Evolutionary conservation across 2,329 filamentous ascomycete genomes (phyloP).

Genomic region (Pseudocercospora cruenta): DNA sequence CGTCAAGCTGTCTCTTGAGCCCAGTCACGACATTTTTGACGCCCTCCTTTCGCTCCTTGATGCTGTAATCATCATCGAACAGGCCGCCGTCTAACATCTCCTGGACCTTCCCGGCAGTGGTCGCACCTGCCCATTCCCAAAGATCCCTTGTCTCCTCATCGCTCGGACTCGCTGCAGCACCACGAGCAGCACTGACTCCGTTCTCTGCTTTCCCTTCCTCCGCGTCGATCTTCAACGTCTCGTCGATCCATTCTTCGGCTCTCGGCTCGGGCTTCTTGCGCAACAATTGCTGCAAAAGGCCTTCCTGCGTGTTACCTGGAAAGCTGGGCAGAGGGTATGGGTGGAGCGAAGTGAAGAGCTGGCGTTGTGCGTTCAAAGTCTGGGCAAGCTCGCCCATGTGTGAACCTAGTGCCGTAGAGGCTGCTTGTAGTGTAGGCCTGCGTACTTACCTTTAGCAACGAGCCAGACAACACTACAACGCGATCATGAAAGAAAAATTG

Average conservation of each 20-base stretch:
- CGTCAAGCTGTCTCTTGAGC: conserved; percentile 61
- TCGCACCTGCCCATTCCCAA: conserved; percentile 61
- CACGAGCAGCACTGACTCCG: conserved; percentile 42
- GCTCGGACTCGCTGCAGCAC: conserved; percentile 36
- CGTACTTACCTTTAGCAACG: conserved; percentile 31
- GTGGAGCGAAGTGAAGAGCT: conserved; percentile 70
- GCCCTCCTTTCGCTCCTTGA: conserved; percentile 69
- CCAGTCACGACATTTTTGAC: conserved; percentile 74
- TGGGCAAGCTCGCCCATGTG: conserved; percentile 70
- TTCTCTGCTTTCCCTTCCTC: conserved; percentile 50
- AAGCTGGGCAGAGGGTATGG: conserved; percentile 76
- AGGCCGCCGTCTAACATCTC: conserved; percentile 34
- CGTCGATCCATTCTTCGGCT: conserved; percentile 72
- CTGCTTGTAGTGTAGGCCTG: conserved; percentile 38
- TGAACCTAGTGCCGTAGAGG: conserved; percentile 43
- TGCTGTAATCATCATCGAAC: conserved; percentile 65
- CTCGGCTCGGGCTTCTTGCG: conserved; percentile 82
- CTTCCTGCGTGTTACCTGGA: conserved; percentile 65
- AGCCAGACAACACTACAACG: not conserved
- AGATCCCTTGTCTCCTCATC: conserved; percentile 59
- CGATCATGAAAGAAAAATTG: conserved; percentile 6
- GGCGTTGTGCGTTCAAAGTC: conserved; percentile 65
- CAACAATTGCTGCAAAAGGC: conserved; percentile 68
- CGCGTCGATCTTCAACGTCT: conserved; percentile 34
- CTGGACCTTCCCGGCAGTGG: conserved; percentile 47